Evolutionary conservation across 768 basidiomycete species (phyloP).

Genomic region (Boletus coccyginus): DNA sequence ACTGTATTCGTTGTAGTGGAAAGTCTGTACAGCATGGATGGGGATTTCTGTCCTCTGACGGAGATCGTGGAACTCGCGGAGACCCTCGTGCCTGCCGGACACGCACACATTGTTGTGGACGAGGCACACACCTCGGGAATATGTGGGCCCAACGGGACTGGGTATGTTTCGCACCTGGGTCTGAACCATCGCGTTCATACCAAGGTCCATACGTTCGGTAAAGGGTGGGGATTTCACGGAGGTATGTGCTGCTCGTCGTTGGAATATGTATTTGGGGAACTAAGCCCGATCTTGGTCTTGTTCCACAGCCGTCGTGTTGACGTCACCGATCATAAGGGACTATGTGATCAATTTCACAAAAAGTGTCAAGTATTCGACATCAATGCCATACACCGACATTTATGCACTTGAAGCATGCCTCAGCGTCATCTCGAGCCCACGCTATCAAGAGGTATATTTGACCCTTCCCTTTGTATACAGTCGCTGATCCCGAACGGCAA

Average conservation of each 20-base stretch:
- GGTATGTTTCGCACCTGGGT: too few relatives aligned
- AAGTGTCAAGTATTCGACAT: slow-evolving; percentile 21
- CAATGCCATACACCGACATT: not conserved
- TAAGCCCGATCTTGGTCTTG: not conserved
- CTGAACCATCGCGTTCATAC: too few relatives aligned
- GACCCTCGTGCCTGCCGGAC: too few relatives aligned
- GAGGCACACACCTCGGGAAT: too few relatives aligned
- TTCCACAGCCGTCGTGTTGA: slow-evolving; percentile 17
- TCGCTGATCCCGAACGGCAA: not conserved
- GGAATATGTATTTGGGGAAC: too few relatives aligned
- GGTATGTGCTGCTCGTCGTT: slow-evolving; percentile 1
- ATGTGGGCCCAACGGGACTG: too few relatives aligned
- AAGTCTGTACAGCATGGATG: too few relatives aligned
- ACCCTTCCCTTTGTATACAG: not conserved
- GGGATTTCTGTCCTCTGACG: too few relatives aligned
- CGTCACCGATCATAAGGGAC: slow-evolving; percentile 16
- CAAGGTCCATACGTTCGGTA: too few relatives aligned
- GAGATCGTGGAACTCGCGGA: too few relatives aligned
- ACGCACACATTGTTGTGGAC: too few relatives aligned
- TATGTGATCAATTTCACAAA: slow-evolving; percentile 22
- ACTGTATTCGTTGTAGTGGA: too few relatives aligned
- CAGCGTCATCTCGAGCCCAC: slow-evolving; percentile 8
- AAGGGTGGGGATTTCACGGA: slow-evolving; percentile 1
- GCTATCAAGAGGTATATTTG: slow-evolving; percentile 18
- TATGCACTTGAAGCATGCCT: slow-evolving; percentile 44